A percentile compares a stretch with the other conserved stretches of the same genome.
Evolutionary conservation across 78 protist species (phyloP).

Genomic region (Dictyostelium capitatum): DNA sequence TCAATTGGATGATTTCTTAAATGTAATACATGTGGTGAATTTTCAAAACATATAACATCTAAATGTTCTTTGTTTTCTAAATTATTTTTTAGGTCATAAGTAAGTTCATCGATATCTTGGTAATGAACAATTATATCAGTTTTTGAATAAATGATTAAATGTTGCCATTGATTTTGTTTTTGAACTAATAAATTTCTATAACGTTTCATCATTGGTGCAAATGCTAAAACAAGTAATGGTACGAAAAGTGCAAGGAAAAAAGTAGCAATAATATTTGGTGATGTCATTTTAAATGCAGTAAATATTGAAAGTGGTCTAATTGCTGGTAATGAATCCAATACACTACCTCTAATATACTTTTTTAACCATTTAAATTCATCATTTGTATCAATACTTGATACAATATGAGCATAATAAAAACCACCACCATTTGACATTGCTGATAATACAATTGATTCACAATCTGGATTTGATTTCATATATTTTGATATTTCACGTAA

Average conservation of each 20-base stretch:
- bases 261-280: not conserved
- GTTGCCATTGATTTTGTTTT: constrained; percentile 42
- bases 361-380: constrained; percentile 3
- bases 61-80: not conserved
- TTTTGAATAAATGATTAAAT: constrained; percentile 47
- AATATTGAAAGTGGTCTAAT: not conserved
- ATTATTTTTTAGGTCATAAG: not conserved
- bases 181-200: not conserved
- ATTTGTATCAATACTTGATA: not conserved
- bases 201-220: not conserved
- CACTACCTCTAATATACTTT: constrained; percentile 15
- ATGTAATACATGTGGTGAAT: constrained; percentile 48
- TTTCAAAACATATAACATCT: constrained; percentile 18
- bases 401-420: constrained; percentile 27
- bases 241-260: not conserved
- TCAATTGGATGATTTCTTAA: constrained; percentile 31
- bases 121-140: constrained; percentile 14
- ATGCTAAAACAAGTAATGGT: not conserved
- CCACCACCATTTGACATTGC: constrained; percentile 76
- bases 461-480: constrained; percentile 11
- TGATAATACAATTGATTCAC: constrained; percentile 28
- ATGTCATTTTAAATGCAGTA: not conserved
- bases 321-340: constrained; percentile 56
- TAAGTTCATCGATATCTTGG: constrained; percentile 10
- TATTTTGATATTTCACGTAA: not conserved